Evolutionary conservation across 345 rosid species (phyloP).

Genomic region (Garcia nutans): DNA sequence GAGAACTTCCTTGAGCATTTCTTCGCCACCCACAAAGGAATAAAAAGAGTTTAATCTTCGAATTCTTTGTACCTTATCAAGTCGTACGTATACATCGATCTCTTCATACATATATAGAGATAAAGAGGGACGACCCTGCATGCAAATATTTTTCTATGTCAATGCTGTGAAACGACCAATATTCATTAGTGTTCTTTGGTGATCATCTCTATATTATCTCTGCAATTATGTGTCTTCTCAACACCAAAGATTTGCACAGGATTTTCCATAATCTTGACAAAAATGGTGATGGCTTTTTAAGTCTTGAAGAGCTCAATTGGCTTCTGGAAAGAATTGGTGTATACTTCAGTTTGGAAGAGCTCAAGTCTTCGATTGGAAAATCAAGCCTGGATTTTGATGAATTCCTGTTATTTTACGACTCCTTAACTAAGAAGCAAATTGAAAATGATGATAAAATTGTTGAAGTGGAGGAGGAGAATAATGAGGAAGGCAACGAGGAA

Average conservation of each 20-base stretch:
- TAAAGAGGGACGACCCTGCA: background rate
- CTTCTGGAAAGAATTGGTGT: conserved; percentile 54
- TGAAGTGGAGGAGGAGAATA: background rate
- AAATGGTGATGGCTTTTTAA: conserved; percentile 61
- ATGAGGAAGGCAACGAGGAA: conserved; percentile 5
- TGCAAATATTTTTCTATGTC: background rate
- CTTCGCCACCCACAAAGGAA: too few relatives aligned
- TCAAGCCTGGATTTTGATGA: conserved; percentile 52
- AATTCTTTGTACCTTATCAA: too few relatives aligned
- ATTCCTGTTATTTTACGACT: conserved; percentile 53
- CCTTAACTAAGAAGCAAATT: conserved; percentile 33
- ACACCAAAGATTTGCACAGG: conserved; percentile 45
- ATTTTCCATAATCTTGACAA: conserved; percentile 69
- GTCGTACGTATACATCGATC: too few relatives aligned
- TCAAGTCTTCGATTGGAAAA: conserved; percentile 60
- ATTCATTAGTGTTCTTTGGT: background rate
- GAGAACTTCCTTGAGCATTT: too few relatives aligned
- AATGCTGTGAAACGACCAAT: background rate
- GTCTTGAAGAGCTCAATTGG: conserved; percentile 72
- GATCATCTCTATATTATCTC: background rate
- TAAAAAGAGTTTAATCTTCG: background rate
- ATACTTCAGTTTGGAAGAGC: conserved; percentile 40
- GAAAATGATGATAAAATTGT: background rate
- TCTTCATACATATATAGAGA: too few relatives aligned
- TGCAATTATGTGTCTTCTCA: conserved; percentile 40